Conservation (phyloP, 768 basidiomycete genomes). For the Scleroderma citrinum region DNA sequence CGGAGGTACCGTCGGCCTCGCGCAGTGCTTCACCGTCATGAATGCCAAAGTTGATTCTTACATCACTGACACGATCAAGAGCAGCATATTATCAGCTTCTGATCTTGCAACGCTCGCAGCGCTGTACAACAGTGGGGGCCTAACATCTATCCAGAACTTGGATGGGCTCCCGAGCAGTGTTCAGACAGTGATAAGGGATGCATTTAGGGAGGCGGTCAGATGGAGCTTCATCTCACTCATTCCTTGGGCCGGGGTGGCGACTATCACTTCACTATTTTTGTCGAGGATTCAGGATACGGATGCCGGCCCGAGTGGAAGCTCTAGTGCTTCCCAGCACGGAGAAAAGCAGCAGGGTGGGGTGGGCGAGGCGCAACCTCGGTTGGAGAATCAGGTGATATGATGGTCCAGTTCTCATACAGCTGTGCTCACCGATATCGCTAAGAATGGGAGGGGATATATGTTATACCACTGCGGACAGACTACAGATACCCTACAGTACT, state of each 20-base stretch:
- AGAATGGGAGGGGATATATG: too few relatives aligned
- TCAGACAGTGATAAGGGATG: constrained; percentile 32
- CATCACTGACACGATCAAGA: constrained; percentile 21
- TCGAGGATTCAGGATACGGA: constrained; percentile 21
- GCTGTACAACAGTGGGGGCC: constrained; percentile 18
- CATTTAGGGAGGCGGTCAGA: constrained; percentile 35
- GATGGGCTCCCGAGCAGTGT: constrained; percentile 30
- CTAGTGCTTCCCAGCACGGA: background rate
- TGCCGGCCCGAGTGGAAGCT: background rate
- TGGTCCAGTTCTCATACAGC: too few relatives aligned
- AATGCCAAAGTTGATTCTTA: constrained; percentile 35
- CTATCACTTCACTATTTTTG: constrained; percentile 34
- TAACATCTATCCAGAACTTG: constrained; percentile 33
- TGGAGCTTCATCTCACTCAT: constrained; percentile 44
- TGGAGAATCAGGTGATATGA: too few relatives aligned
- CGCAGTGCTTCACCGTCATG: constrained; percentile 47
- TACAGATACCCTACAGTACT: too few relatives aligned
- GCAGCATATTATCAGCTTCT: constrained; percentile 24
- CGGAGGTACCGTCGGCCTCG: constrained; percentile 50
- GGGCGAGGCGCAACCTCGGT: too few relatives aligned
- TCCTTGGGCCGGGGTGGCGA: constrained; percentile 39
- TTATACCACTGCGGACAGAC: too few relatives aligned
- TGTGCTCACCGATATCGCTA: too few relatives aligned
- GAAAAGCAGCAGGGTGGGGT: background rate
- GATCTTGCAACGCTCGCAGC: constrained; percentile 23